Base-by-base conservation (phyloP, 352 stramenopile genomes). In the Phytophthora pluvialis region DNA sequence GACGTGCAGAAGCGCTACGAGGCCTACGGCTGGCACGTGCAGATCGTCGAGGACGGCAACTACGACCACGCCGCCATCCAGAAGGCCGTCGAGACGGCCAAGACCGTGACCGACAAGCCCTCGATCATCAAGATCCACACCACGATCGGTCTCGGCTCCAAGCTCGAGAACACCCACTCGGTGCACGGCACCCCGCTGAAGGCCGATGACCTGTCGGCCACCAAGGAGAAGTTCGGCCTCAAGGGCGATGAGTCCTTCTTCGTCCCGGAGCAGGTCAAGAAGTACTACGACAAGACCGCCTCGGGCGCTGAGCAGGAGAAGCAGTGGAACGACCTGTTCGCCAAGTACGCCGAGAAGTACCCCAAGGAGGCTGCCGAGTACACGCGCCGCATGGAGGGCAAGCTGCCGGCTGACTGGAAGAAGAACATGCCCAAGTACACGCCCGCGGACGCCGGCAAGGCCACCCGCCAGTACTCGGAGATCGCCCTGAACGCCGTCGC, bases 101-200 rank as follows among this genome's bases (percentile, higher is more conserved):
- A 99, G 83, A 84, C 82, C 28, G 92, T 93, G 38, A 99, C 93
- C 1, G 85, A 98, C 74, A 98, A 98, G 80, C 97, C 97, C n/a
- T 97, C 90, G 67, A 83, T 99, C n/a, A 99, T 99, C 82, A 99
- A 99, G 82, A 89, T 99, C 73, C 91, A 81, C 66, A 99, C 97
- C 26, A 92, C 85, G 43, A 99, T 99, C 76, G 97, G 98, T 39
- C 97, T 96, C 52, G 98, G 98, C 67, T 93, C 88, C 57, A 98
- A 97, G 74, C 76, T 94, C 56, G 86, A 97, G 69, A 98, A 98
- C 60, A 97, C 84, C 7, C 80, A 97, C 68, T 85, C 74, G 40
- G 97, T 97, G n/a, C 98, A 99, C 81, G 98, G 98, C 43, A 86
- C 97, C 35, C 97, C 97, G 18, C 80, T 99, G n/a, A 98, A 97